These are phyloP conservation scores for Canariomyces notabilis DNA, from an alignment of 2,329 filamentous ascomycete species.

Conservation along the genomic window DNA sequence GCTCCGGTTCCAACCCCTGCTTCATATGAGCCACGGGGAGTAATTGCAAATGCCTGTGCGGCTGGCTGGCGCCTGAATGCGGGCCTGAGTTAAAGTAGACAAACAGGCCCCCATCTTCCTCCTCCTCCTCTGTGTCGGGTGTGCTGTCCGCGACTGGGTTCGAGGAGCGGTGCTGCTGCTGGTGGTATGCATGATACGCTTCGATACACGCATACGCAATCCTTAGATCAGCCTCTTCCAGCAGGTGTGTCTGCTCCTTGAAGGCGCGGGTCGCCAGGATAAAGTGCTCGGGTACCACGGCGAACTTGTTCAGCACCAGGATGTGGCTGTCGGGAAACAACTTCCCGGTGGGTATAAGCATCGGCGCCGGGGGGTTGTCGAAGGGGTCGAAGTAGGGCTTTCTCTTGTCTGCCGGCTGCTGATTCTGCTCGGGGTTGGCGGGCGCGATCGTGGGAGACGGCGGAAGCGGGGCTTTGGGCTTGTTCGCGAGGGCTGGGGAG, in stretches of 20 bases:
- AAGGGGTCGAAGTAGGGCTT: conserved; percentile 56
- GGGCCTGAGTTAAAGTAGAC: conserved; percentile 67
- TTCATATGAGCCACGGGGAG: conserved; percentile 61
- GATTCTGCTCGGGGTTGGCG: not conserved
- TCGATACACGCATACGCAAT: conserved; percentile 58
- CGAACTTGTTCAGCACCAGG: conserved; percentile 71
- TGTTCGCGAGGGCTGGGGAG: conserved; percentile 62
- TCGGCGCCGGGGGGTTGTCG: conserved; percentile 50
- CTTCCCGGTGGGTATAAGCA: conserved; percentile 52
- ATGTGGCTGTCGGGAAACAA: conserved; percentile 52
- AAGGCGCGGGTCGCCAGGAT: conserved; percentile 63
- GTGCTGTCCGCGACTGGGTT: conserved; percentile 27
- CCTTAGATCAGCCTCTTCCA: conserved; percentile 56
- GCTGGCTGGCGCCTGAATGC: conserved; percentile 65
- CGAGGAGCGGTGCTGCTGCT: not conserved
- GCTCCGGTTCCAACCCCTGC: conserved; percentile 40
- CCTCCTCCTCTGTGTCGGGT: not conserved
- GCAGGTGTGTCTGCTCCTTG: conserved; percentile 58
- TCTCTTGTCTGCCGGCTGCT: not conserved
- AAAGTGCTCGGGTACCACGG: conserved; percentile 65
- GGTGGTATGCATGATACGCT: conserved; percentile 40
- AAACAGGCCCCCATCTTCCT: conserved; percentile 41
- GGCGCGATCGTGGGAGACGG: not conserved
- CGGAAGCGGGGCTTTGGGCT: conserved; percentile 47
- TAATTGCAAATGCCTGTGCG: conserved; percentile 69